phyloP scores from a whole-genome alignment of 306 rosid species.

The Cicer chorassanicum region DNA sequence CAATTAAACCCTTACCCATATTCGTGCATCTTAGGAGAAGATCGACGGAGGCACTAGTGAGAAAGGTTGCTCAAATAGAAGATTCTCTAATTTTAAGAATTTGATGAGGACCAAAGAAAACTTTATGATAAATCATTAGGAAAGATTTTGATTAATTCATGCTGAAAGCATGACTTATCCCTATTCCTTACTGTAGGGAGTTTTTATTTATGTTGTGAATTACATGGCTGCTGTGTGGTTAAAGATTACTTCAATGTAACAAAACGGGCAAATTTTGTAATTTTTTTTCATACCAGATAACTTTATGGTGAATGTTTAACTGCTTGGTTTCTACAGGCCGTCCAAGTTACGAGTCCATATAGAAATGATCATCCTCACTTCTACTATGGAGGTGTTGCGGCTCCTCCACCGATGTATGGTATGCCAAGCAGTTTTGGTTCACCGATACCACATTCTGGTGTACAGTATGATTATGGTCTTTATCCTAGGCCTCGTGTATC shows the following conservation, averaged over 20 bases:
- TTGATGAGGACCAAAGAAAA: background rate
- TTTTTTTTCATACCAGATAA: background rate
- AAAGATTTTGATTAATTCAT: background rate
- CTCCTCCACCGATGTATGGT: slow-evolving; percentile 55
- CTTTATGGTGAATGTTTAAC: slow-evolving; percentile 7
- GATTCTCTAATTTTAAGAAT: background rate
- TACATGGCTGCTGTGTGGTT: background rate
- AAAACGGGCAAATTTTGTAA: background rate
- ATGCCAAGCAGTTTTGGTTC: slow-evolving; percentile 52
- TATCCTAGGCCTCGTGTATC: slow-evolving; percentile 44
- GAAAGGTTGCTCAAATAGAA: background rate
- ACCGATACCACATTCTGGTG: slow-evolving; percentile 48
- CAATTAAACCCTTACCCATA: too few species aligned
- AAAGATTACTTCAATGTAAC: background rate
- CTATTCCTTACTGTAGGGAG: slow-evolving; percentile 6
- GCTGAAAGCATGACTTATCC: background rate
- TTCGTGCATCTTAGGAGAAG: too few species aligned
- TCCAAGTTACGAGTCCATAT: slow-evolving; percentile 53
- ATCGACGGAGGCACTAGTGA: too few species aligned
- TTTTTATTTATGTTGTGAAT: background rate
- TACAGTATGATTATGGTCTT: slow-evolving; percentile 50
- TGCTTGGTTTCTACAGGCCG: slow-evolving; percentile 45
- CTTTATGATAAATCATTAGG: background rate
- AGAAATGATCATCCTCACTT: slow-evolving; percentile 44
- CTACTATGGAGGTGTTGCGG: slow-evolving; percentile 52